A percentile compares a stretch with the other conserved stretches of the same genome.
Conservation (phyloP, 352 stramenopile species). For the Pythium guiyangense region DNA sequence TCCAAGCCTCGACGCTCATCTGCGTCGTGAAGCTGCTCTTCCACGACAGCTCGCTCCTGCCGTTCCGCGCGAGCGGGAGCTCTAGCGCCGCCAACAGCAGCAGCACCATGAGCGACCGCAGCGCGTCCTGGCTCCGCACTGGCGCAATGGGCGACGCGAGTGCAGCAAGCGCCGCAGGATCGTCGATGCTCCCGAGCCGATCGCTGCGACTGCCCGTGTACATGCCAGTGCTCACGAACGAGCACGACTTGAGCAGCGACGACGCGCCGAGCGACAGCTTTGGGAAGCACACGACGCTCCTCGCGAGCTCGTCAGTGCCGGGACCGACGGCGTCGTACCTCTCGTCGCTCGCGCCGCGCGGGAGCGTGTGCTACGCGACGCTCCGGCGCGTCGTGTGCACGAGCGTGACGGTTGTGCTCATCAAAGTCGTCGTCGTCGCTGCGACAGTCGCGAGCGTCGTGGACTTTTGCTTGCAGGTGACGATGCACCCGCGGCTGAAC, state of each 20-base stretch:
- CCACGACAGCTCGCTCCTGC: constrained; percentile 19
- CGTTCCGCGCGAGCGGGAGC: background rate
- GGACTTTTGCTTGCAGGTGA: constrained; percentile 68
- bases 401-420: constrained; percentile 25
- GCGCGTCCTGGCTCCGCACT: constrained; percentile 8
- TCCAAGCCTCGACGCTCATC: constrained; percentile 58
- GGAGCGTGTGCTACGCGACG: constrained; percentile 11
- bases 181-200: too few relatives aligned
- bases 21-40: constrained; percentile 64
- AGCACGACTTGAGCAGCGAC: constrained; percentile 32
- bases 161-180: constrained; percentile 8
- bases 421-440: constrained; percentile 43
- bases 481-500: constrained; percentile 61
- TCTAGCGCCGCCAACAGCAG: background rate
- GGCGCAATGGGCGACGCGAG: background rate
- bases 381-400: constrained; percentile 8
- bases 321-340: constrained; percentile 20
- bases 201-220: constrained; percentile 47
- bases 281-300: constrained; percentile 46
- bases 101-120: background rate
- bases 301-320: constrained; percentile 16
- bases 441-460: constrained; percentile 61
- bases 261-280: constrained; percentile 8
- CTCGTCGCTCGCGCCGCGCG: constrained; percentile 16
- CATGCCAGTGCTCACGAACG: constrained; percentile 49